phyloP scores from a whole-genome alignment of 257 asterid species.

The Petunia axillaris region DNA sequence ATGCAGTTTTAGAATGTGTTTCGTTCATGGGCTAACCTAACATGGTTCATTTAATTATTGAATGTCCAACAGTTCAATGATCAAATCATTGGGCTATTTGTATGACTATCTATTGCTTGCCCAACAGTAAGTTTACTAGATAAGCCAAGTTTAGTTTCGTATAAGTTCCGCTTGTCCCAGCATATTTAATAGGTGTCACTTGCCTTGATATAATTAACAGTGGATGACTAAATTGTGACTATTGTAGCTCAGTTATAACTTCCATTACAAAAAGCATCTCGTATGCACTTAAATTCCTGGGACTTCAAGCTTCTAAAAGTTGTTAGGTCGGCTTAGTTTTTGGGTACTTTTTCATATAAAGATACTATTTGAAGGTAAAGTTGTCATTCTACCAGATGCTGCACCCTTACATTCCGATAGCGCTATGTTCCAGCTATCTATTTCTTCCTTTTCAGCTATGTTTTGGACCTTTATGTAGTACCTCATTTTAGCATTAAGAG shows the following conservation, averaged over 20 bases:
- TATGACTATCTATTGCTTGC: background rate
- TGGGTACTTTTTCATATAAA: background rate
- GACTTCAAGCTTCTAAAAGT: background rate
- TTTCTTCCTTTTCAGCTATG: conserved; percentile 1
- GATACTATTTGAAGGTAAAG: background rate
- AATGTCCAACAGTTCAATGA: background rate
- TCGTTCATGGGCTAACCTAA: background rate
- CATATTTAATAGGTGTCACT: background rate
- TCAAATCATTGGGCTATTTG: background rate
- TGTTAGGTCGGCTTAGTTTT: conserved; percentile 11
- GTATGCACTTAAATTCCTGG: background rate
- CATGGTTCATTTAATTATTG: background rate
- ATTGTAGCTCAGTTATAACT: background rate
- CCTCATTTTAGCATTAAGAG: background rate
- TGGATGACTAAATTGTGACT: background rate
- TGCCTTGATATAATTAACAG: too few relatives aligned
- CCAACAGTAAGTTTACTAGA: background rate
- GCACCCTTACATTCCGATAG: background rate
- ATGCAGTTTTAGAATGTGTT: background rate
- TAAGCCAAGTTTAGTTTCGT: conserved; percentile 1
- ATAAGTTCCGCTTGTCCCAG: background rate
- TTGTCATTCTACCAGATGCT: conserved; percentile 9
- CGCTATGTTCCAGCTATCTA: background rate
- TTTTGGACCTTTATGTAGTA: background rate
- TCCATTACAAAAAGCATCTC: background rate